These are phyloP conservation scores for Geoglossum cookeanum DNA, from an alignment of 2,329 filamentous ascomycete genomes.

Conservation along the genomic window DNA sequence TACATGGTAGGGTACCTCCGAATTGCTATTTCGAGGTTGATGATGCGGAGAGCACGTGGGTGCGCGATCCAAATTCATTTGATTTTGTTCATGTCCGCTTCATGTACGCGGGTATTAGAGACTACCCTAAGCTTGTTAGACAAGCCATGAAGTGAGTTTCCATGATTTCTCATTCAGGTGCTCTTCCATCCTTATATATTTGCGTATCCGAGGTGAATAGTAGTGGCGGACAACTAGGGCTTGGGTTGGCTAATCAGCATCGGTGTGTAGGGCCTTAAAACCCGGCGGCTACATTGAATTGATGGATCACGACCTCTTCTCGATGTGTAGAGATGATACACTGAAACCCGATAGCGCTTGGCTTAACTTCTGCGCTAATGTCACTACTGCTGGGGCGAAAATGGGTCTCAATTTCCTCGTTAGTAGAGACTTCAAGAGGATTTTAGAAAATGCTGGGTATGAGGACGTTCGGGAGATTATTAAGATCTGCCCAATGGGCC, in stretches of 20 bases:
- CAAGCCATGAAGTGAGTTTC: not conserved
- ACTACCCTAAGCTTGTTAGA: not conserved
- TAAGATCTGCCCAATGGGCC: not conserved
- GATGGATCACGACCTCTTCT: not conserved
- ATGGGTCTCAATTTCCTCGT: not conserved
- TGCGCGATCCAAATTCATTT: not conserved
- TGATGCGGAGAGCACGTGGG: not conserved
- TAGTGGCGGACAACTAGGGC: no score
- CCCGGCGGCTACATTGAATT: not conserved
- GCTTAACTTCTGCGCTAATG: not conserved
- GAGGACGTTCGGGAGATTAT: not conserved
- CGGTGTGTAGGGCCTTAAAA: not conserved
- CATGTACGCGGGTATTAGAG: not conserved
- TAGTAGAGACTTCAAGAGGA: not conserved
- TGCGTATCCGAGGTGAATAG: no score
- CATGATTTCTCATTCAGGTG: not conserved
- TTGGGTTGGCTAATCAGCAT: not conserved
- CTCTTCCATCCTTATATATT: not conserved
- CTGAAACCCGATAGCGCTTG: not conserved
- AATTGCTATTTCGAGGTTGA: constrained; percentile 1
- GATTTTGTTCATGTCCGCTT: not conserved
- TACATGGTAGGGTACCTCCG: not conserved
- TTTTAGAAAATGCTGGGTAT: not conserved
- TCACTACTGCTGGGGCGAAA: not conserved
- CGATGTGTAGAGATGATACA: not conserved